These are phyloP conservation scores for Marchantia polymorpha DNA, from an alignment of 225 moss, liverwort and hornwort species.

Conservation along the genomic window DNA sequence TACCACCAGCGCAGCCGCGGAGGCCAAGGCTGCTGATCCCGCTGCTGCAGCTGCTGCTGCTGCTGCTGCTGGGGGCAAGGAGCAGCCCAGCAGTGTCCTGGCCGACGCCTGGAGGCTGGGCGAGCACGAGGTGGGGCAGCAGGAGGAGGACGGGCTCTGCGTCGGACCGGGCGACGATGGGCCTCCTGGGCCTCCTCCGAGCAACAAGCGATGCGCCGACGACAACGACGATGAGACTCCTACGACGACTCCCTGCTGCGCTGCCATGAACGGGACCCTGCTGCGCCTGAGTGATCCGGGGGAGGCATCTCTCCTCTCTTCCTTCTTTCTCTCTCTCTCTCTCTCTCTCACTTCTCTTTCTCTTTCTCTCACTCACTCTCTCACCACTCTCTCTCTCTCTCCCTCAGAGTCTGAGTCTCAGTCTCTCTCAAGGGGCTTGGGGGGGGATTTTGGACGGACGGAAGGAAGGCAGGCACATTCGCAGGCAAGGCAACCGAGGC, in stretches of 20 bases:
- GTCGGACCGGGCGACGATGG: background rate
- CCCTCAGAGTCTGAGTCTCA: background rate
- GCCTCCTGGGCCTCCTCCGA: background rate
- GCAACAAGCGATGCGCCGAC: slow-evolving; percentile 10
- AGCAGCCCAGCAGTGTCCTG: background rate
- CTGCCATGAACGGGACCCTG: slow-evolving; percentile 30
- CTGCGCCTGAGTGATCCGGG: background rate
- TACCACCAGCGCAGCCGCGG: background rate
- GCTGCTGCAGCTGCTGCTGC: slow-evolving; percentile 3
- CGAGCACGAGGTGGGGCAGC: too few relatives aligned
- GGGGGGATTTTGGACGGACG: background rate
- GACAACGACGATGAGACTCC: slow-evolving; percentile 13
- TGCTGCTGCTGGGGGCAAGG: slow-evolving; percentile 16
- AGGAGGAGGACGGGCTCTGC: too few relatives aligned
- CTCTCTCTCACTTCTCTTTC: background rate
- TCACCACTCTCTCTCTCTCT: background rate
- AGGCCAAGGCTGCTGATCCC: background rate
- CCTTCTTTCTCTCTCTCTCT: background rate
- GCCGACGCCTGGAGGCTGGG: too few relatives aligned
- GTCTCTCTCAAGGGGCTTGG: too few relatives aligned
- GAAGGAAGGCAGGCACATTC: background rate
- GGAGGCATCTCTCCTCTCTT: background rate
- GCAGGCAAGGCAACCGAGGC: background rate
- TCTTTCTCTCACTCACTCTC: background rate
- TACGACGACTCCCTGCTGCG: slow-evolving; percentile 24